Conservation (phyloP, 768 basidiomycete species). For the Boletus patriciae region DNA sequence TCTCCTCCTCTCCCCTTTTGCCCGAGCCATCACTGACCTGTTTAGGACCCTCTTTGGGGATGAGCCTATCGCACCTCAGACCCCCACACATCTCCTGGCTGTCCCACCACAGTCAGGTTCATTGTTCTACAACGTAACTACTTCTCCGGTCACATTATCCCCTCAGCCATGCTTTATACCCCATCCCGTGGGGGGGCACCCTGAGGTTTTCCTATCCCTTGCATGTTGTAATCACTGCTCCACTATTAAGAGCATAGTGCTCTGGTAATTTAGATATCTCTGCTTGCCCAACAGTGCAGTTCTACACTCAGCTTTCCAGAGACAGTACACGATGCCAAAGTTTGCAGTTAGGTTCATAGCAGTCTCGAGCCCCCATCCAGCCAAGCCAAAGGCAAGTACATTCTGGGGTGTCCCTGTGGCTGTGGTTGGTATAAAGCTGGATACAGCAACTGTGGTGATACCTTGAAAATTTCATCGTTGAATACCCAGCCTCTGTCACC, state of each 20-base stretch:
- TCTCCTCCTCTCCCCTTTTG: no score
- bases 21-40: no score
- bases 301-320: constrained; percentile 8
- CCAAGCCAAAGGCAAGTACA: constrained; percentile 8
- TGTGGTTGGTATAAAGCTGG: constrained; percentile 13
- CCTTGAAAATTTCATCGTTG: constrained; percentile 2
- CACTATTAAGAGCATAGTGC: constrained; percentile 16
- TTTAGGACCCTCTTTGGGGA: no score
- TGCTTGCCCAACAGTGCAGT: constrained; percentile 3
- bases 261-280: constrained; percentile 9
- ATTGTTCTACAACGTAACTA: no score
- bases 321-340: constrained; percentile 20
- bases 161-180: neutral
- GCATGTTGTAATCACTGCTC: constrained; percentile 5
- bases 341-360: constrained; percentile 16
- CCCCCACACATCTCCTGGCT: no score
- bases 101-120: no score
- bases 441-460: constrained; percentile 16
- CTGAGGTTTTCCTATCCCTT: neutral
- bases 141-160: no score
- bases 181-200: neutral
- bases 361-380: constrained; percentile 22
- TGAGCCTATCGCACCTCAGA: no score
- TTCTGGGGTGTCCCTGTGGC: constrained; percentile 1
- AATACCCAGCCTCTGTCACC: neutral